phyloP scores from a whole-genome alignment of 202 grass and related monocot species.

The Schoenoplectus tabernaemontani region DNA sequence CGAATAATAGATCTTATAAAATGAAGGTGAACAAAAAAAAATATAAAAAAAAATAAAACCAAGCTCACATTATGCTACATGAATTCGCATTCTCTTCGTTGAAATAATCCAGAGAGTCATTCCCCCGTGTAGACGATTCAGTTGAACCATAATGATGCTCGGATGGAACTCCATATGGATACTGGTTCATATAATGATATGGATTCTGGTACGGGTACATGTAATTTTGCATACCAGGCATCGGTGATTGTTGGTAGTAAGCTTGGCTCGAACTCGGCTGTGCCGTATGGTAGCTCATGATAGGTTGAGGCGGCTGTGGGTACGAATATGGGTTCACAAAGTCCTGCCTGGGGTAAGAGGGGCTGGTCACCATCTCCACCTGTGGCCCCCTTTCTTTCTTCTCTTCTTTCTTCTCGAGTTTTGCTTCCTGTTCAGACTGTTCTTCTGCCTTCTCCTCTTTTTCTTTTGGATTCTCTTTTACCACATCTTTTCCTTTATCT shows the following conservation, averaged over 20 bases:
- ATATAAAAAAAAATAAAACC: not conserved
- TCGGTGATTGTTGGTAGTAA: slow-evolving; percentile 57
- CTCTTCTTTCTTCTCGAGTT: slow-evolving; percentile 4
- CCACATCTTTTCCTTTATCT: slow-evolving; percentile 15
- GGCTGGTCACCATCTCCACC: slow-evolving; percentile 23
- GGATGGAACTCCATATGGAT: slow-evolving; percentile 41
- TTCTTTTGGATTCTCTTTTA: slow-evolving; percentile 16
- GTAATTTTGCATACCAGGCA: slow-evolving; percentile 35
- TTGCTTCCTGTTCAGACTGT: slow-evolving; percentile 22
- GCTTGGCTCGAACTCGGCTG: slow-evolving; percentile 52
- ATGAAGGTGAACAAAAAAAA: not conserved
- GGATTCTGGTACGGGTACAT: slow-evolving; percentile 49
- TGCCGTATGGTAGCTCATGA: slow-evolving; percentile 61
- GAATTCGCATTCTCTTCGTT: slow-evolving; percentile 78
- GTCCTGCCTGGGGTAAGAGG: slow-evolving; percentile 19
- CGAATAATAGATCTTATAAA: slow-evolving; percentile 14
- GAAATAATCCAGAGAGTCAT: slow-evolving; percentile 49
- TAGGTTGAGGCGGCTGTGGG: slow-evolving; percentile 31
- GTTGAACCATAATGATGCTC: slow-evolving; percentile 36
- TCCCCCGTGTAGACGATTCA: slow-evolving; percentile 37
- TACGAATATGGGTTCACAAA: slow-evolving; percentile 37
- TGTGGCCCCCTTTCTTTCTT: slow-evolving; percentile 32
- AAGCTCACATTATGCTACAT: slow-evolving; percentile 64
- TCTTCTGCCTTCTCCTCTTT: slow-evolving; percentile 19
- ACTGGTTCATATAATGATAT: slow-evolving; percentile 29